Conservation (phyloP, 768 basidiomycete species). For the Suillus hirtellus region DNA sequence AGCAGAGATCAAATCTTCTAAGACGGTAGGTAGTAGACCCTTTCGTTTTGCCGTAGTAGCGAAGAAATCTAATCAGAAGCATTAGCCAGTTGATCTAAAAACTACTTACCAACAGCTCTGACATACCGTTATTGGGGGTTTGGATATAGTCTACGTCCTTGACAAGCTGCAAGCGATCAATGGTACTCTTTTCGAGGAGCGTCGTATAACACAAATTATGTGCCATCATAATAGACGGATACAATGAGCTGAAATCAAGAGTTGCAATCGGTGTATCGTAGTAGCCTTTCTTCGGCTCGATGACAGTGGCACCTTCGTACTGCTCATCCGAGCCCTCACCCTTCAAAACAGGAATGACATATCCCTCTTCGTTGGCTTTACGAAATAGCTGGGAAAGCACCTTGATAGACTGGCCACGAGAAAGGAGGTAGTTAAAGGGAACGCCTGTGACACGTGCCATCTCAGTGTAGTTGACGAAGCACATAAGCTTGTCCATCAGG, state of each 20-base stretch:
- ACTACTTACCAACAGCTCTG: neutral
- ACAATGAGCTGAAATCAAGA: constrained; percentile 96
- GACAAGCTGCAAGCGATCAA: constrained; percentile 73
- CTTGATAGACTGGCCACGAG: constrained; percentile 97
- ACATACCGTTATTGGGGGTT: constrained; percentile 91
- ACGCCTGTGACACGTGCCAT: constrained; percentile 99
- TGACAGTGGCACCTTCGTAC: constrained; percentile 98
- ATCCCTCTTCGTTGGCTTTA: constrained; percentile 88
- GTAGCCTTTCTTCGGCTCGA: constrained; percentile 94
- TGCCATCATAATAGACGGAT: constrained; percentile 99
- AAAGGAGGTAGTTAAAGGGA: constrained; percentile 93
- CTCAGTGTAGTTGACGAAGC: constrained; percentile 96
- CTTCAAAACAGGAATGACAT: constrained; percentile 84
- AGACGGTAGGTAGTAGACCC: constrained; percentile 85
- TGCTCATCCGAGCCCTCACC: constrained; percentile 93
- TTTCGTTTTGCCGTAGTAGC: constrained; percentile 72
- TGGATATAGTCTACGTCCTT: constrained; percentile 91
- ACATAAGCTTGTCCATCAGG: constrained; percentile 97
- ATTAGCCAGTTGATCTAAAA: neutral
- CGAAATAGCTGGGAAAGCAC: constrained; percentile 95
- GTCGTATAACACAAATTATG: constrained; percentile 99
- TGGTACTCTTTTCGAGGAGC: constrained; percentile 75
- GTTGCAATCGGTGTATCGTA: constrained; percentile 97
- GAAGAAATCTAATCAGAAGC: constrained; percentile 69
- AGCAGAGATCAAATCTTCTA: constrained; percentile 92